A percentile compares a stretch with the other conserved stretches of the same genome.
phyloP scores from a whole-genome alignment of 2,329 filamentous ascomycete genomes.

The Neurospora crassa region DNA sequence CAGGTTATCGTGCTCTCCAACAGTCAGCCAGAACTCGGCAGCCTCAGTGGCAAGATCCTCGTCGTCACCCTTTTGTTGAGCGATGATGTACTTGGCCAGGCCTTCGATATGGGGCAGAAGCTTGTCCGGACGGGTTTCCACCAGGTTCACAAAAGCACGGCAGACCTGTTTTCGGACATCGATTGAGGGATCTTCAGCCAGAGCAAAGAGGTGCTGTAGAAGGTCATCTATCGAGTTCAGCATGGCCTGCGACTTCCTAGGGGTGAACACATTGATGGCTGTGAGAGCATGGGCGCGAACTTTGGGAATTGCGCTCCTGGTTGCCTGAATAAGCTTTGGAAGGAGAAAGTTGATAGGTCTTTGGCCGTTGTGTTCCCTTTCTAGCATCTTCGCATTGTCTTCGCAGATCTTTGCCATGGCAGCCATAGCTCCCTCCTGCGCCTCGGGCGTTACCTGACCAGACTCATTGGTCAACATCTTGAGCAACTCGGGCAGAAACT shows the following conservation, averaged over 20 bases:
- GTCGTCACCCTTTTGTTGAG: slow-evolving; percentile 78
- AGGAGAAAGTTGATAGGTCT: slow-evolving; percentile 81
- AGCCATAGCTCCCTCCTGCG: slow-evolving; percentile 88
- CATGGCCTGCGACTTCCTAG: slow-evolving; percentile 74
- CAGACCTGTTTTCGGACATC: slow-evolving; percentile 91
- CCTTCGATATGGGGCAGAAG: slow-evolving; percentile 79
- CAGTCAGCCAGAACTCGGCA: slow-evolving; percentile 93
- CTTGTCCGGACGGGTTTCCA: slow-evolving; percentile 84
- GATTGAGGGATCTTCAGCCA: slow-evolving; percentile 65
- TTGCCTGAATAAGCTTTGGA: slow-evolving; percentile 83
- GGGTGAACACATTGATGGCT: slow-evolving; percentile 86
- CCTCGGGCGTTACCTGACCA: slow-evolving; percentile 57
- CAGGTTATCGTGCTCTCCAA: slow-evolving; percentile 77
- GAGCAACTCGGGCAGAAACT: slow-evolving; percentile 76
- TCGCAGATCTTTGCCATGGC: slow-evolving; percentile 94
- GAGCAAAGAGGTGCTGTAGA: slow-evolving; percentile 70
- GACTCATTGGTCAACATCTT: slow-evolving; percentile 64
- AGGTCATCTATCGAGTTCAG: slow-evolving; percentile 72
- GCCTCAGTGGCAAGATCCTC: slow-evolving; percentile 88
- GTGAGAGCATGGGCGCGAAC: slow-evolving; percentile 73
- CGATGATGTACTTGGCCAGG: slow-evolving; percentile 85
- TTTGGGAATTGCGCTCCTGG: slow-evolving; percentile 63
- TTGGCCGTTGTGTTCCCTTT: slow-evolving; percentile 81
- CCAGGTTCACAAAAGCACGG: slow-evolving; percentile 82
- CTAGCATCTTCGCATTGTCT: slow-evolving; percentile 80